Conservation (phyloP, 2,329 filamentous ascomycete genomes). For the Aspergillus quadrilineatus region DNA sequence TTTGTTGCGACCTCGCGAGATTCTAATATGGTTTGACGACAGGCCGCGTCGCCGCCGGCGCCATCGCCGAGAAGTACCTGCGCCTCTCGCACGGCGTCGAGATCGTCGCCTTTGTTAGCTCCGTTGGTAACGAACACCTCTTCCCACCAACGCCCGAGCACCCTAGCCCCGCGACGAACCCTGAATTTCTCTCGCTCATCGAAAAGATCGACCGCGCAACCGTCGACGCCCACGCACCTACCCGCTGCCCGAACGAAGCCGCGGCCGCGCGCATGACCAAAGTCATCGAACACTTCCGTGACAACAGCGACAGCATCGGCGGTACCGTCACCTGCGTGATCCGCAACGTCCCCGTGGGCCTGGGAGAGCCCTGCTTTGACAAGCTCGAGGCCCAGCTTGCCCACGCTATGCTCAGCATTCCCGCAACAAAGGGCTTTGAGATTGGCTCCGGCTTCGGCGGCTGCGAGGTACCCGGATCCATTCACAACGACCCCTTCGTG, state of each 20-base stretch:
- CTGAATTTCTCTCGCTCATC: slow-evolving; percentile 73
- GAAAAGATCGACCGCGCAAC: slow-evolving; percentile 69
- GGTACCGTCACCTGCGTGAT: slow-evolving; percentile 95
- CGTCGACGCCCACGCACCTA: slow-evolving; percentile 81
- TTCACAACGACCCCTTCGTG: slow-evolving; percentile 87
- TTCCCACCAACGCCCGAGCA: slow-evolving; percentile 69
- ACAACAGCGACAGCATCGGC: slow-evolving; percentile 83
- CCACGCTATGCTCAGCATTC: slow-evolving; percentile 93
- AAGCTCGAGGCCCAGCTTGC: slow-evolving; percentile 90
- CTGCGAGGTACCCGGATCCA: slow-evolving; percentile 80
- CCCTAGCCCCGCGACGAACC: slow-evolving; percentile 70
- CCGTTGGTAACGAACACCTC: slow-evolving; percentile 76
- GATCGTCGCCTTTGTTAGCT: slow-evolving; percentile 87
- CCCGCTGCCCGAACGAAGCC: slow-evolving; percentile 75
- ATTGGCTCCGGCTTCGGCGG: slow-evolving; percentile 91
- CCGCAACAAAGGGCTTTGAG: slow-evolving; percentile 93
- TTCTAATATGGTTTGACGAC: background rate
- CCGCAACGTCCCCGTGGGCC: slow-evolving; percentile 75
- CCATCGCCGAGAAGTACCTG: slow-evolving; percentile 92
- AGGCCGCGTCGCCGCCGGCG: slow-evolving; percentile 83
- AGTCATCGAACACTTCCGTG: slow-evolving; percentile 73
- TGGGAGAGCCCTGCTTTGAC: slow-evolving; percentile 93
- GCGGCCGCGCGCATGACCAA: slow-evolving; percentile 71
- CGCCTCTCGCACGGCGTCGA: slow-evolving; percentile 76
- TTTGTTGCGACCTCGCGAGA: background rate